phyloP scores from a whole-genome alignment of 768 basidiomycete species.

The Auriscalpium microsporum region DNA sequence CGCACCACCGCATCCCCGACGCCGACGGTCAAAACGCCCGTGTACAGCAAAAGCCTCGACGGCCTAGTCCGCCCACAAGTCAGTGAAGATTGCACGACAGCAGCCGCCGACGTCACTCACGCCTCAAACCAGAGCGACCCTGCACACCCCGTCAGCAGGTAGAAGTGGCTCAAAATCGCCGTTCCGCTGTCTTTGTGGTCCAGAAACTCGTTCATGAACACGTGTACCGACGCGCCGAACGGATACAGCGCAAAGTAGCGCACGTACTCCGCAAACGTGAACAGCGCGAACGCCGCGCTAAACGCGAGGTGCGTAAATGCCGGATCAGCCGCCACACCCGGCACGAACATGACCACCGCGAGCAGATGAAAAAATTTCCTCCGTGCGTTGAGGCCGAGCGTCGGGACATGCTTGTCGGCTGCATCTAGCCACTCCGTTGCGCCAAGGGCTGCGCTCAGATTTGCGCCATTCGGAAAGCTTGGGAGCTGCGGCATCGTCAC shows the following conservation, averaged over 20 bases:
- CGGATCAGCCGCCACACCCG: slow-evolving; percentile 88
- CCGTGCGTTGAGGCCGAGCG: slow-evolving; percentile 81
- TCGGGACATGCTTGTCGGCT: slow-evolving; percentile 85
- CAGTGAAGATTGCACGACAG: slow-evolving; percentile 1
- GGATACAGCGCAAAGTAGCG: slow-evolving; percentile 98
- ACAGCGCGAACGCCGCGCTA: slow-evolving; percentile 88
- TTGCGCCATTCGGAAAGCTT: slow-evolving; percentile 34
- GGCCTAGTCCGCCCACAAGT: slow-evolving; percentile 25
- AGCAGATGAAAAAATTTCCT: slow-evolving; percentile 96
- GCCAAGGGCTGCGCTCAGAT: slow-evolving; percentile 42
- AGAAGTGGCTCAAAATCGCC: slow-evolving; percentile 96
- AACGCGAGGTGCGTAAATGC: slow-evolving; percentile 95
- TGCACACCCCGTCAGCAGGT: slow-evolving; percentile 91
- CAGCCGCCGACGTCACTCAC: slow-evolving; percentile 34
- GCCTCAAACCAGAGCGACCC: slow-evolving; percentile 93
- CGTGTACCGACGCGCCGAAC: slow-evolving; percentile 83
- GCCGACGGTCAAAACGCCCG: slow-evolving; percentile 83
- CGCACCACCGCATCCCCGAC: slow-evolving; percentile 89
- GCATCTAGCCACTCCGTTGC: slow-evolving; percentile 66
- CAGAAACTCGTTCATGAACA: slow-evolving; percentile 97
- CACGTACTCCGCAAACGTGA: slow-evolving; percentile 94
- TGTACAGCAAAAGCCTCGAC: slow-evolving; percentile 53
- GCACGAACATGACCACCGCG: slow-evolving; percentile 93
- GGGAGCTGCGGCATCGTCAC: slow-evolving; percentile 44
- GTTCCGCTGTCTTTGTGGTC: slow-evolving; percentile 93